A percentile compares a stretch with the other conserved stretches of the same genome.
Conservation (phyloP, 2,329 filamentous ascomycete species). For the Bimuria novae-zelandiae region DNA sequence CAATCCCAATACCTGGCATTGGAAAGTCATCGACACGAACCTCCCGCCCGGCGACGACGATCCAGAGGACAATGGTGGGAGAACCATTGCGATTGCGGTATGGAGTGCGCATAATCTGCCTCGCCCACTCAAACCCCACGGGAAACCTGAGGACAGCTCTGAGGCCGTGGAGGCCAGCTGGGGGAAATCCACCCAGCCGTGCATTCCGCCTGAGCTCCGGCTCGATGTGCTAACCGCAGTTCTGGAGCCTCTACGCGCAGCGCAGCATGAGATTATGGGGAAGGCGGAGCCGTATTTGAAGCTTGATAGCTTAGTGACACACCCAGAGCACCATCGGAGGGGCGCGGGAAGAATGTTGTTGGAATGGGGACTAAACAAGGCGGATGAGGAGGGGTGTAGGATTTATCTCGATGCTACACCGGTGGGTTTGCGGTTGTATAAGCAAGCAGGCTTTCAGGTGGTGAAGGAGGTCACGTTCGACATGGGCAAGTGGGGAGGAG, state of each 20-base stretch:
- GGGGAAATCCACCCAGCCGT: slow-evolving; percentile 56
- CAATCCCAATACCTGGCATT: slow-evolving; percentile 33
- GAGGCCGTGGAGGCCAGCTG: background rate
- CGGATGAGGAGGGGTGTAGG: slow-evolving; percentile 45
- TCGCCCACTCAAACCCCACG: background rate
- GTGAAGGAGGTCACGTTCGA: slow-evolving; percentile 29
- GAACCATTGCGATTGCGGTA: slow-evolving; percentile 33
- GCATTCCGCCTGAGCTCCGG: slow-evolving; percentile 70
- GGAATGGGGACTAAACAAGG: slow-evolving; percentile 46
- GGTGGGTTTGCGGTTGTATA: slow-evolving; percentile 47
- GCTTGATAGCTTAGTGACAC: slow-evolving; percentile 40
- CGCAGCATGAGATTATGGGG: slow-evolving; percentile 34
- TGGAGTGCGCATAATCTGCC: slow-evolving; percentile 31
- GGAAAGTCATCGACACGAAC: slow-evolving; percentile 39
- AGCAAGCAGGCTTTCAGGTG: slow-evolving; percentile 34
- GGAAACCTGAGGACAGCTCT: too few species aligned
- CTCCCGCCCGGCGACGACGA: slow-evolving; percentile 29
- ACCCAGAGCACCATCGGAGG: slow-evolving; percentile 46
- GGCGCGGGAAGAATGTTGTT: slow-evolving; percentile 47
- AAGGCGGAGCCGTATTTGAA: slow-evolving; percentile 26
- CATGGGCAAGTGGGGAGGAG: slow-evolving; percentile 31
- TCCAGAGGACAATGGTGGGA: slow-evolving; percentile 25
- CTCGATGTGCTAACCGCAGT: slow-evolving; percentile 33
- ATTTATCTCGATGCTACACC: slow-evolving; percentile 49
- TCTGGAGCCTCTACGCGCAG: slow-evolving; percentile 27